Evolutionary conservation across 345 rosid genomes (phyloP), one percentile per base, ranked within the genome.

Genomic region (Sisymbrium altissimum): DNA sequence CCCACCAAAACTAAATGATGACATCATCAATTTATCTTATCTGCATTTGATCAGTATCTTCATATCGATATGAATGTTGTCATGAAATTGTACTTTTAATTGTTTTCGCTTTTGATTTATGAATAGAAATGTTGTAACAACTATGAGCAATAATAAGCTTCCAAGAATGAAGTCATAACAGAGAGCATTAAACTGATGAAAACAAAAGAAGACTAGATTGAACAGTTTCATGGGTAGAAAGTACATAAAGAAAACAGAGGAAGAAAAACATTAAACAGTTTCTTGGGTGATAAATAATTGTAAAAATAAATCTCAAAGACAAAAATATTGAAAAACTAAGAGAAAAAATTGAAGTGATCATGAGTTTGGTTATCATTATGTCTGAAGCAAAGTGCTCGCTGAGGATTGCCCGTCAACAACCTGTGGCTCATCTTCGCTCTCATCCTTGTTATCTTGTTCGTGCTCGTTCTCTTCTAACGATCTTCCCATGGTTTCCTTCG

Each of bases 381-480:
- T 52, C 4, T 32, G 74, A 52, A 61, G 64, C 45, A 68, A 68
- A 52, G 79, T 61, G 70, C 32, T 68, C 1, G 4, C 74, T 2
- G 69, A 75, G 33, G 64, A 68, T 41, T 68, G 79, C 32, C 64
- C 17, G 4, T 43, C 4, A 68, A 61, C 74, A 60, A 61, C 43
- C 7, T 17, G 74, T 61, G 74, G 57, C 48, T 75, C 79, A n/a
- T 15, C 48, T 15, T 52, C 49, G 1, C 25, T 44, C 15, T 75
- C 64, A 39, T 29, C 64, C 52, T 33, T 50, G 19, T 21, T 23
- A 40, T 23, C n/a, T 32, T 33, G 6, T 32, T 59, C 74, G 2
- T 32, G 46, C 53, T 90, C 97, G 21, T 88, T 88, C 15, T 91
- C 94, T 69, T 88, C 97, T 11, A 88, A 55, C 2, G 94, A 88